Conservation (phyloP, 257 asterid genomes). For the Linderniella brevidens region DNA sequence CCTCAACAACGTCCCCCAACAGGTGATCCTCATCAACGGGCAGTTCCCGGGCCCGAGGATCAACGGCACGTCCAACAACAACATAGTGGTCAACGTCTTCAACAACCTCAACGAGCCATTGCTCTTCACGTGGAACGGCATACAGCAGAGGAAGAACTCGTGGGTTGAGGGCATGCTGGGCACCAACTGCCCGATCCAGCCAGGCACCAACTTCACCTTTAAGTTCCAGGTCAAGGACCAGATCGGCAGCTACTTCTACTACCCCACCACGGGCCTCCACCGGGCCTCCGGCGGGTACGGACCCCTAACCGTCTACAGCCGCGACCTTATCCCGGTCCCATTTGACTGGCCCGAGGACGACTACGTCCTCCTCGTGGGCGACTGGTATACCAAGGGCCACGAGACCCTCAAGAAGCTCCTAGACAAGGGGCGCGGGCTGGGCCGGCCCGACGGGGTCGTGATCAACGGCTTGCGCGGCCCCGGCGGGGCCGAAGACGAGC, state of each 20-base stretch:
- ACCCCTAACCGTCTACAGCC: constrained; percentile 25
- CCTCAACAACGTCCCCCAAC: constrained; percentile 30
- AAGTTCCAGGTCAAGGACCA: constrained; percentile 44
- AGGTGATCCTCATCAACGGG: constrained; percentile 32
- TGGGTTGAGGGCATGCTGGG: constrained; percentile 40
- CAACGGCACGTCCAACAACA: constrained; percentile 45
- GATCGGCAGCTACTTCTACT: constrained; percentile 41
- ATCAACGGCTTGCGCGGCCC: constrained; percentile 30
- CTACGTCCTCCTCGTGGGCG: constrained; percentile 26
- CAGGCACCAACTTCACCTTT: constrained; percentile 30
- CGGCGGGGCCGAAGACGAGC: constrained; percentile 16
- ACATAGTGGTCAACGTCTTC: constrained; percentile 33
- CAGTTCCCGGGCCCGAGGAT: constrained; percentile 44
- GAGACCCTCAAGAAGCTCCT: constrained; percentile 12
- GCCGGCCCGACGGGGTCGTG: constrained; percentile 24
- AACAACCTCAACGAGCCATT: constrained; percentile 44
- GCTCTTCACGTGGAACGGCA: constrained; percentile 40
- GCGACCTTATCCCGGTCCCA: constrained; percentile 43
- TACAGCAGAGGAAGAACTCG: constrained; percentile 45
- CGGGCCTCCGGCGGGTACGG: constrained; percentile 52
- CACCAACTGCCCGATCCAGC: constrained; percentile 39
- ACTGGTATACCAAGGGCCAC: constrained; percentile 37
- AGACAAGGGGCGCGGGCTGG: constrained; percentile 26
- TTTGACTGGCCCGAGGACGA: constrained; percentile 35
- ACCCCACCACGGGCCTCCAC: constrained; percentile 37